These are phyloP conservation scores for Solanum lycopersicoides DNA, from an alignment of 257 asterid genomes.

Conservation along the genomic window DNA sequence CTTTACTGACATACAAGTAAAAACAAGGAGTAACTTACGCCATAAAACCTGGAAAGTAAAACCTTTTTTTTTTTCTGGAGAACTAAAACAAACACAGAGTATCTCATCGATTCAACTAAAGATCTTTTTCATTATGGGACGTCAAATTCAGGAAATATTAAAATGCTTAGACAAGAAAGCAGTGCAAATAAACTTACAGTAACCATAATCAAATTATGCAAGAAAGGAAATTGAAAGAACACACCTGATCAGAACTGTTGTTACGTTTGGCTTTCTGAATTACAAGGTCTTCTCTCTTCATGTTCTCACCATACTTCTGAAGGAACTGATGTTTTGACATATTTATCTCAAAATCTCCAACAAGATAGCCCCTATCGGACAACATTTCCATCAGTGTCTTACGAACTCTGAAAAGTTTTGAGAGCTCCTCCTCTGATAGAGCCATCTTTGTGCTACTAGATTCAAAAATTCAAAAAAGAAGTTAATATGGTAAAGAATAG, in stretches of 20 bases:
- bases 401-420: conserved; percentile 11
- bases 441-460: conserved; percentile 2
- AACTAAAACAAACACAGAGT: neutral
- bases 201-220: neutral
- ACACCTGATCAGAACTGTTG: conserved; percentile 53
- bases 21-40: neutral
- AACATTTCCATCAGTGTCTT: conserved; percentile 27
- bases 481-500: neutral
- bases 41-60: neutral
- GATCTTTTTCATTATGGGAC: neutral
- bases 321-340: conserved; percentile 12
- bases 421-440: neutral
- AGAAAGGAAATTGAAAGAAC: neutral
- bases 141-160: neutral
- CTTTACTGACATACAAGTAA: neutral
- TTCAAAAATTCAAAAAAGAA: neutral
- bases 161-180: neutral
- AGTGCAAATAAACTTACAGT: neutral
- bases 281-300: conserved; percentile 80
- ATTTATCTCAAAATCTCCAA: conserved; percentile 21
- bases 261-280: conserved; percentile 39
- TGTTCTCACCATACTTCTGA: conserved; percentile 52
- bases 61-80: neutral
- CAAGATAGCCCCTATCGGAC: conserved; percentile 23
- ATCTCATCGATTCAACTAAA: neutral